Evolutionary conservation across 495 filamentous ascomycete species (phyloP).

Genomic region (Stereocaulon alpinum): DNA sequence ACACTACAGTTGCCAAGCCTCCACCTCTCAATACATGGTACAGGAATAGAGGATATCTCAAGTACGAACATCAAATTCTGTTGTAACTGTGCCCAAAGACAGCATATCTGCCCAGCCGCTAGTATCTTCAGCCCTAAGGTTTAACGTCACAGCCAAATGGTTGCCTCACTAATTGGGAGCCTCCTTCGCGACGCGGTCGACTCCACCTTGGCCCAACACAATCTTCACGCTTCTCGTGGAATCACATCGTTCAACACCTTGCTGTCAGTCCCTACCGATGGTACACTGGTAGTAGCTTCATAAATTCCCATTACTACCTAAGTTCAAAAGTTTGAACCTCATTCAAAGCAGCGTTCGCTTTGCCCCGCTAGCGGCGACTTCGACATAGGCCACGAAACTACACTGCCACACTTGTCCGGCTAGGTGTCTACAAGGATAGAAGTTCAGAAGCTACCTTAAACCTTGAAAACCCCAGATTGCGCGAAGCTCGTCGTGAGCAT

Average conservation of each 20-base stretch:
- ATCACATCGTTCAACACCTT: not conserved
- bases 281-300: not conserved
- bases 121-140: not conserved
- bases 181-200: not conserved
- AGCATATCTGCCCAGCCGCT: not conserved
- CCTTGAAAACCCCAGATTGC: not conserved
- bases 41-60: too few relatives aligned
- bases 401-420: not conserved
- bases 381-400: not conserved
- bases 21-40: too few relatives aligned
- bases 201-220: not conserved
- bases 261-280: not conserved
- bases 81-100: too few relatives aligned
- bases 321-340: not conserved
- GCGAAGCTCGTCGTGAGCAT: constrained; percentile 1
- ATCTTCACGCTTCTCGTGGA: not conserved
- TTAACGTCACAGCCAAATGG: not conserved
- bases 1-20: too few relatives aligned
- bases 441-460: not conserved
- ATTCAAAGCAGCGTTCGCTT: not conserved
- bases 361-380: not conserved
- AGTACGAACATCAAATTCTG: too few relatives aligned
- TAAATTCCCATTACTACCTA: not conserved
- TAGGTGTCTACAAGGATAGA: not conserved
- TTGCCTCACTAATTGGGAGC: not conserved